A percentile compares a stretch with the other conserved stretches of the same genome.
phyloP scores from a whole-genome alignment of 306 rosid genomes.

The Dryas alaskensis region DNA sequence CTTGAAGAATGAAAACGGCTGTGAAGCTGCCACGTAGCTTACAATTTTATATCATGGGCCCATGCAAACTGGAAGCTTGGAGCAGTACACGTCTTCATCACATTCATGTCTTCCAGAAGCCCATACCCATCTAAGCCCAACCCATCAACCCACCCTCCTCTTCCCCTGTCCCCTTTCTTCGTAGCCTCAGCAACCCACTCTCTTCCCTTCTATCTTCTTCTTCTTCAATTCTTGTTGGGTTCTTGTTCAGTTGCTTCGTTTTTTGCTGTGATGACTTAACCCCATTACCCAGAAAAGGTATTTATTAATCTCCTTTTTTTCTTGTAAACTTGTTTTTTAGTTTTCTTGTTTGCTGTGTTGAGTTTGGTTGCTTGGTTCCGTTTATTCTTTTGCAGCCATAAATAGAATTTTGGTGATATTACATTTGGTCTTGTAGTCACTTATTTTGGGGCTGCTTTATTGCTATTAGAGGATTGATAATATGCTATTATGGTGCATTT shows the following conservation, averaged over 20 bases:
- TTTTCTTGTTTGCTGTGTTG: background rate
- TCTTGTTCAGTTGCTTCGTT: background rate
- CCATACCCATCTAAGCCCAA: constrained; percentile 6
- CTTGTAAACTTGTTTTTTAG: background rate
- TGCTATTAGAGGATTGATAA: background rate
- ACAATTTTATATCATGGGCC: background rate
- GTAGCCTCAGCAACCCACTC: background rate
- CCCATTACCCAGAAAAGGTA: background rate
- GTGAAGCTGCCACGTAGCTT: constrained; percentile 3
- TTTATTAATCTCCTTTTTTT: background rate
- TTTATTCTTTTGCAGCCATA: background rate
- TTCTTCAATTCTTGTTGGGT: background rate
- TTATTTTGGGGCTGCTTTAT: background rate
- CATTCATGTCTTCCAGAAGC: background rate
- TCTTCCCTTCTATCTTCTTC: background rate
- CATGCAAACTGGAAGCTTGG: background rate
- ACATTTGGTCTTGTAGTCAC: background rate
- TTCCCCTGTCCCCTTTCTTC: background rate
- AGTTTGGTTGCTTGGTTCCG: background rate
- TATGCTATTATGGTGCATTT: background rate
- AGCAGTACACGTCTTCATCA: background rate
- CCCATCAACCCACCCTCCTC: background rate
- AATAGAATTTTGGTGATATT: background rate
- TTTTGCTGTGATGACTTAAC: background rate
- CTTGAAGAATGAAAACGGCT: background rate